phyloP scores from a whole-genome alignment of 2,329 filamentous ascomycete genomes.

The Colletotrichum tanaceti region DNA sequence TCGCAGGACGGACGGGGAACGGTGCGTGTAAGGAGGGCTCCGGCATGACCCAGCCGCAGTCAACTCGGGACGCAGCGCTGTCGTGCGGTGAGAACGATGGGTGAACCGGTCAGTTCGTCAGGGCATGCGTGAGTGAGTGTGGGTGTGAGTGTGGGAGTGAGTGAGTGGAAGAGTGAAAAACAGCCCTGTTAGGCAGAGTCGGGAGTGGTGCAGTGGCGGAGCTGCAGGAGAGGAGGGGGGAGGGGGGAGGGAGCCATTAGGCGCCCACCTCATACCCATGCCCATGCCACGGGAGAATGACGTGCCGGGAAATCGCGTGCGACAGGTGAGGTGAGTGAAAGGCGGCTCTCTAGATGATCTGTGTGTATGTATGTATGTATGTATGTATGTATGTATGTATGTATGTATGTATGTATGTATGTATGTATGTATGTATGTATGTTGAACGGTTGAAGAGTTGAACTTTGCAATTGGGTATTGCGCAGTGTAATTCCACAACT shows the following conservation, averaged over 20 bases:
- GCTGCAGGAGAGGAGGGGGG: neutral
- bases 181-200: constrained; percentile 37
- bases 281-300: constrained; percentile 10
- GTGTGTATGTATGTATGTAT: too few relatives aligned
- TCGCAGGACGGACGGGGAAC: neutral
- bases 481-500: neutral
- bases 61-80: neutral
- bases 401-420: too few relatives aligned
- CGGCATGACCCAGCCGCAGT: constrained; percentile 7
- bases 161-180: constrained; percentile 11
- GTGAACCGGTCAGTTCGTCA: too few relatives aligned
- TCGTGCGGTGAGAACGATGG: neutral
- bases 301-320: constrained; percentile 18
- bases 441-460: neutral
- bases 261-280: constrained; percentile 15
- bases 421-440: too few relatives aligned
- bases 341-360: neutral
- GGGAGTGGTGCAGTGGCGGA: constrained; percentile 15
- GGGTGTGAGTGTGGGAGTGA: neutral
- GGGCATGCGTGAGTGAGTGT: too few relatives aligned
- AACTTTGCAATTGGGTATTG: neutral
- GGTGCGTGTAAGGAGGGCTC: neutral
- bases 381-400: too few relatives aligned
- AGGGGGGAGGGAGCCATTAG: neutral
- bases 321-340: neutral